Evolutionary conservation across 2,329 filamentous ascomycete species (phyloP), one percentile per base, ranked within the genome.

Genomic region (Claviceps sp.): DNA sequence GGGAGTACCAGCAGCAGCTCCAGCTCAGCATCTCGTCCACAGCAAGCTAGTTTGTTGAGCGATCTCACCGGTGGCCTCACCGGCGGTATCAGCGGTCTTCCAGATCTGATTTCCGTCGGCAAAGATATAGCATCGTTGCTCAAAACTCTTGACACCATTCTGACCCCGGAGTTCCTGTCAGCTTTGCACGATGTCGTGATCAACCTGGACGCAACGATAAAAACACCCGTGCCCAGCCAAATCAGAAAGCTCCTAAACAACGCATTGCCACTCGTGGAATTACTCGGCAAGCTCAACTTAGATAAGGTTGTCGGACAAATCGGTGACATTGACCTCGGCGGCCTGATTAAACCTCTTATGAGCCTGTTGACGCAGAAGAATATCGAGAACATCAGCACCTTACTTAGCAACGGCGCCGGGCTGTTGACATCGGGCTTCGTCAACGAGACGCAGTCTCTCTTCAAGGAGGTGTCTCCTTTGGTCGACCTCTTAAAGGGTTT

Each of bases 171-270:
- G 46, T 72, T 73, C 51, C 56, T 73, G 16, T 54, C 70, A 11
- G 67, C 63, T 1, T 50, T 72, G 3, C 67, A 70, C 49, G 69
- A 72, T 61, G 65, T 67, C 22, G 66, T 72, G 57, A 57, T 70
- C 30, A 67, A 70, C 54, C 65, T 73, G 7, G 63, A 64, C 7
- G 57, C 59, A 6, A 67, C 67, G 0, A 58, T 72, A n/a, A 55
- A 60, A 41, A 68, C 69, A 1, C 70, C 70, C 2, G 64, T 62
- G 4, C 64, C 68, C 14, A 56, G 57, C 37, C 53, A 67, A 55
- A 58, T 62, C 57, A 50, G 62, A 53, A 51, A 46, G 53, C 54
- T 64, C 6, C 50, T 69, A 47, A 26, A 55, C 47, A 51, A 62
- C 59, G 58, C 60, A 55, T 52, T 57, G 3, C 65, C 63, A 0